Conservation (phyloP, 2,329 filamentous ascomycete species). For the Calcarisporium arbuscula region DNA sequence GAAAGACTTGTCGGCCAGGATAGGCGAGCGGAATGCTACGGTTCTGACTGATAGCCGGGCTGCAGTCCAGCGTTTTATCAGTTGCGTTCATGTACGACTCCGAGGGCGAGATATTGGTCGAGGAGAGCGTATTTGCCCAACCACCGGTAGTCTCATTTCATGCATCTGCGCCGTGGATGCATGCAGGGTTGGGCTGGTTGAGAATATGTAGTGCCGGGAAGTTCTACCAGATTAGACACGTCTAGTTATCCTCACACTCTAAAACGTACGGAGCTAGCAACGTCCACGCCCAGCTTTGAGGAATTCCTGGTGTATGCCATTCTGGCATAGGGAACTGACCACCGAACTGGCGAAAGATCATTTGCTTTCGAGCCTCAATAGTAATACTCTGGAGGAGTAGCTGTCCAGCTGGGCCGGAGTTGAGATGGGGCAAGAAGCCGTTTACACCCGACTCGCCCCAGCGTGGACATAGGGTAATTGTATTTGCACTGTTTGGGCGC, state of each 20-base stretch:
- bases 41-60: slow-evolving; percentile 61
- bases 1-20: slow-evolving; percentile 63
- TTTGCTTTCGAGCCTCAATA: slow-evolving; percentile 74
- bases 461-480: slow-evolving; percentile 68
- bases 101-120: slow-evolving; percentile 32
- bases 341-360: slow-evolving; percentile 77
- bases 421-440: slow-evolving; percentile 72
- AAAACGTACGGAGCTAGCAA: slow-evolving; percentile 75
- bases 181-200: slow-evolving; percentile 71
- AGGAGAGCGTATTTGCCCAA: slow-evolving; percentile 49
- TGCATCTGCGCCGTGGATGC: slow-evolving; percentile 55
- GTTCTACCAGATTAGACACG: slow-evolving; percentile 77
- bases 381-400: slow-evolving; percentile 71
- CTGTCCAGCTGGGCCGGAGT: slow-evolving; percentile 67
- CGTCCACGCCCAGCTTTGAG: slow-evolving; percentile 81
- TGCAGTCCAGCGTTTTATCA: slow-evolving; percentile 49
- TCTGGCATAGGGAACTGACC: slow-evolving; percentile 77
- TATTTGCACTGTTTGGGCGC: slow-evolving; percentile 74
- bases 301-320: slow-evolving; percentile 74
- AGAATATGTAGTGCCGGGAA: slow-evolving; percentile 65
- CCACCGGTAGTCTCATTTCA: slow-evolving; percentile 59
- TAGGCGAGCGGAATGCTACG: slow-evolving; percentile 65
- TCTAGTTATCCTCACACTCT: slow-evolving; percentile 66
- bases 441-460: slow-evolving; percentile 76
- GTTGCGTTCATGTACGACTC: slow-evolving; percentile 54